Conservation (phyloP, 176 grass and related monocot genomes). For the Eleusine coracana region DNA sequence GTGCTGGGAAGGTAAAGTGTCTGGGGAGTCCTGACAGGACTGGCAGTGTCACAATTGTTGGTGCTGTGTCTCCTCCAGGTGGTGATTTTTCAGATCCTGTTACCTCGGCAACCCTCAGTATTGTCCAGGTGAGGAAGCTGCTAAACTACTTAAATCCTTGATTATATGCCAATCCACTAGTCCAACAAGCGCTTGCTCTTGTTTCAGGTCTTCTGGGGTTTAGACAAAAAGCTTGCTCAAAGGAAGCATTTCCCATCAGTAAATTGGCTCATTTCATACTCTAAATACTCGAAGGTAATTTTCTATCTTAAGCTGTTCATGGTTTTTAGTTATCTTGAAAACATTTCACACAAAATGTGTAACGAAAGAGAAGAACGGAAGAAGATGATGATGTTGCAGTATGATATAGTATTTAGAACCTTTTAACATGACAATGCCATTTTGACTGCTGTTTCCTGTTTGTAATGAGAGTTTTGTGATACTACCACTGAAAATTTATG, state of each 20-base stretch:
- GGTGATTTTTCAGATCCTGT: slow-evolving; percentile 99
- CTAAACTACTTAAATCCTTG: background rate
- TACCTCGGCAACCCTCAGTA: slow-evolving; percentile 95
- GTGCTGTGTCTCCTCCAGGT: slow-evolving; percentile 95
- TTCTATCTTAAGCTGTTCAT: slow-evolving; percentile 7
- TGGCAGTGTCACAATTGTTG: slow-evolving; percentile 99
- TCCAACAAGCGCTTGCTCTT: background rate
- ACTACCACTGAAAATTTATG: background rate
- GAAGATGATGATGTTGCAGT: background rate
- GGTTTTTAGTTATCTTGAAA: background rate
- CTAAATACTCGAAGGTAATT: slow-evolving; percentile 93
- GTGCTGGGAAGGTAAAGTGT: slow-evolving; percentile 98
- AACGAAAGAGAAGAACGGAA: slow-evolving; percentile 5
- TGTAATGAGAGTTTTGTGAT: background rate
- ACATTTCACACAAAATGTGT: background rate
- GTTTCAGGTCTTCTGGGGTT: slow-evolving; percentile 95
- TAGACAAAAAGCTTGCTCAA: slow-evolving; percentile 99
- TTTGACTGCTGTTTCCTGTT: background rate
- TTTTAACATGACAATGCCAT: background rate
- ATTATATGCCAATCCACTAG: background rate
- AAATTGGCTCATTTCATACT: slow-evolving; percentile 99
- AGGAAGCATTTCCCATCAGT: slow-evolving; percentile 99
- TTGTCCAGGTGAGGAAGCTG: slow-evolving; percentile 75
- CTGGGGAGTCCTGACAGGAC: slow-evolving; percentile 87
- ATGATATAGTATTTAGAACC: background rate